Conservation (phyloP, 352 stramenopile species). For the Phytopythium ostracodes region DNA sequence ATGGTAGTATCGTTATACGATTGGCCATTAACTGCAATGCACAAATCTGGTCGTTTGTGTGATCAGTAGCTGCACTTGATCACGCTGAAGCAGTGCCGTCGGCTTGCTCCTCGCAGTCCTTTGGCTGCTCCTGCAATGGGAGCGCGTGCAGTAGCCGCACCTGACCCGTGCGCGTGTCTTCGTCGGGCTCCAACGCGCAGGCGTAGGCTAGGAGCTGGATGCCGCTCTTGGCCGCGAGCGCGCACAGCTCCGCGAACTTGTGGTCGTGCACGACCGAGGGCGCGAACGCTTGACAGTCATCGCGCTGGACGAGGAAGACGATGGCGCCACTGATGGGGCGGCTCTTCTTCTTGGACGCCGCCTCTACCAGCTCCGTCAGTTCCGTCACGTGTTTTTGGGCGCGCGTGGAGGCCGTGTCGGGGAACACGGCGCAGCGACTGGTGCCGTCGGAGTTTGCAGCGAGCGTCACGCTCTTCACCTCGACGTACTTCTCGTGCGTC, state of each 20-base stretch:
- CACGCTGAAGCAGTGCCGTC: not conserved
- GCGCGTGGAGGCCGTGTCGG: constrained; percentile 70
- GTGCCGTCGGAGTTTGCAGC: constrained; percentile 14
- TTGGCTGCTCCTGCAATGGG: constrained; percentile 19
- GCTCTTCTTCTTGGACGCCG: constrained; percentile 8
- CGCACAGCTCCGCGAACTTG: constrained; percentile 62
- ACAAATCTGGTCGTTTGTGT: not conserved
- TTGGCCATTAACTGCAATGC: not conserved
- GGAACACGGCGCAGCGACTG: constrained; percentile 57
- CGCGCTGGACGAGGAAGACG: constrained; percentile 74
- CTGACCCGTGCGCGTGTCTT: constrained; percentile 21
- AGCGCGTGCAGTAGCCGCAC: constrained; percentile 40
- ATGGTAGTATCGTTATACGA: not conserved
- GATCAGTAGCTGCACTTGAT: not conserved
- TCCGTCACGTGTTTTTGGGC: constrained; percentile 77
- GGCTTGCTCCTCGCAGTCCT: not conserved
- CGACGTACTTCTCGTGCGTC: constrained; percentile 63
- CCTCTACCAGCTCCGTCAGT: constrained; percentile 54
- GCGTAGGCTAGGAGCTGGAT: constrained; percentile 64
- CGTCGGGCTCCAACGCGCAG: constrained; percentile 47
- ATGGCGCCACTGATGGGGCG: constrained; percentile 47
- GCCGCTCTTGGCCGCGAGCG: constrained; percentile 32
- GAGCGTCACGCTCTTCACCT: constrained; percentile 85
- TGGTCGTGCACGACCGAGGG: constrained; percentile 61
- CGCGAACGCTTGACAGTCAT: constrained; percentile 70